A percentile compares a stretch with the other conserved stretches of the same genome.
phyloP scores from a whole-genome alignment of 2,329 filamentous ascomycete genomes.

The Byssochlamys sp. region DNA sequence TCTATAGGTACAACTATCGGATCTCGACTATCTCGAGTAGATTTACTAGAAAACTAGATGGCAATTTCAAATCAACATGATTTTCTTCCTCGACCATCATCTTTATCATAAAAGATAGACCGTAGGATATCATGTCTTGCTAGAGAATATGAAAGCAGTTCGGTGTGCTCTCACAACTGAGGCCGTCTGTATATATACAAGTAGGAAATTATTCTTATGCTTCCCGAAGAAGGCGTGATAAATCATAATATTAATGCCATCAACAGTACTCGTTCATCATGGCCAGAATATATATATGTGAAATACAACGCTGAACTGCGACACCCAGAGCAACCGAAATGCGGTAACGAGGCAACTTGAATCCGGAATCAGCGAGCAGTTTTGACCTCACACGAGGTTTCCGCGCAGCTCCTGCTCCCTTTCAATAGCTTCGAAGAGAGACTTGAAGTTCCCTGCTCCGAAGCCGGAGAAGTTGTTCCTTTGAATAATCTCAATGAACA shows the following conservation, averaged over 20 bases:
- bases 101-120: too few relatives aligned
- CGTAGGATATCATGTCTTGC: too few relatives aligned
- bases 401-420: slow-evolving; percentile 78
- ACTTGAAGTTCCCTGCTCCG: slow-evolving; percentile 92
- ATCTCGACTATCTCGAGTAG: not conserved
- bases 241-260: not conserved
- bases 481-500: slow-evolving; percentile 95
- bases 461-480: slow-evolving; percentile 83
- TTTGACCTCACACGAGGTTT: slow-evolving; percentile 52
- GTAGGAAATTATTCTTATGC: too few relatives aligned
- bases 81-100: too few relatives aligned
- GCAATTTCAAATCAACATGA: too few relatives aligned
- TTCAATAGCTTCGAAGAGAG: slow-evolving; percentile 89
- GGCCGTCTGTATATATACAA: too few relatives aligned
- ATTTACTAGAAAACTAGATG: too few relatives aligned
- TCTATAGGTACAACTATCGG: not conserved
- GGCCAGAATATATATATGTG: not conserved
- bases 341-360: not conserved
- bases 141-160: too few relatives aligned
- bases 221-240: not conserved
- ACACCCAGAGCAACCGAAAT: not conserved
- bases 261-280: not conserved
- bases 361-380: not conserved
- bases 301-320: not conserved
- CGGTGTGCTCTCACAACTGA: too few relatives aligned